These are phyloP conservation scores for Acorus gramineus DNA, from an alignment of 106 monocot genomes.

Conservation along the genomic window DNA sequence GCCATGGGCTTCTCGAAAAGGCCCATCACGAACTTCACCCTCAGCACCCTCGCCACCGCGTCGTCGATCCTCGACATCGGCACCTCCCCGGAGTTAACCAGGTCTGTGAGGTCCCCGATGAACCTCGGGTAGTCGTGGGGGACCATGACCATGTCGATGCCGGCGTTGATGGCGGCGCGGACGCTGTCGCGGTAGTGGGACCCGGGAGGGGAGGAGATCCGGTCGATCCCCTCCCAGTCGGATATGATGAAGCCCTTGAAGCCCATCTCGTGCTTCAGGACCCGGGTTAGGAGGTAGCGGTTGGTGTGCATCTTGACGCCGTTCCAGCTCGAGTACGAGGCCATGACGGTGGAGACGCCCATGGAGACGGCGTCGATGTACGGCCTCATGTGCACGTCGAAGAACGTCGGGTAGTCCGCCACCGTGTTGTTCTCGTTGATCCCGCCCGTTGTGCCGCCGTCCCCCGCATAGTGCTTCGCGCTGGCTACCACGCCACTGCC, in stretches of 20 bases:
- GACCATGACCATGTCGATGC: conserved; percentile 7
- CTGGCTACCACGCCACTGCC: conserved; percentile 31
- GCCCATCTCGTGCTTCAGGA: conserved; percentile 36
- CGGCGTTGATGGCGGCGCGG: conserved; percentile 12
- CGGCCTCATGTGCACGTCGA: conserved; percentile 63
- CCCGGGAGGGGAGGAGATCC: conserved; percentile 14
- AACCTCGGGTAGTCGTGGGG: no score
- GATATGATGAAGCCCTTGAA: conserved; percentile 22
- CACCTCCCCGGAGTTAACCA: no score
- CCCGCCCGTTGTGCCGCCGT: conserved; percentile 62
- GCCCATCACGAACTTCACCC: no score
- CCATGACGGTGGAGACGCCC: conserved; percentile 77
- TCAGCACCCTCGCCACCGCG: neutral
- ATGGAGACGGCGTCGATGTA: conserved; percentile 34
- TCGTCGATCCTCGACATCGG: no score
- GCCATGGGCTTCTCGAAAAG: no score
- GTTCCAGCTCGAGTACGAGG: conserved; percentile 73
- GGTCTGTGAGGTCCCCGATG: no score
- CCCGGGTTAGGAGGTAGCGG: conserved; percentile 33
- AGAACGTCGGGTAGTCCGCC: conserved; percentile 15
- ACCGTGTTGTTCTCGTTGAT: conserved; percentile 72
- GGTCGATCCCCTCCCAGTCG: conserved; percentile 27
- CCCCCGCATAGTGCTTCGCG: conserved; percentile 71
- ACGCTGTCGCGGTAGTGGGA: conserved; percentile 13
- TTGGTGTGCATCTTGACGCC: conserved; percentile 75